Percentiles rank a stretch among this genome's conserved stretches.
These are phyloP conservation scores for Arthrinium phaeospermum DNA, from an alignment of 2,329 filamentous ascomycete species.

Conservation along the genomic window DNA sequence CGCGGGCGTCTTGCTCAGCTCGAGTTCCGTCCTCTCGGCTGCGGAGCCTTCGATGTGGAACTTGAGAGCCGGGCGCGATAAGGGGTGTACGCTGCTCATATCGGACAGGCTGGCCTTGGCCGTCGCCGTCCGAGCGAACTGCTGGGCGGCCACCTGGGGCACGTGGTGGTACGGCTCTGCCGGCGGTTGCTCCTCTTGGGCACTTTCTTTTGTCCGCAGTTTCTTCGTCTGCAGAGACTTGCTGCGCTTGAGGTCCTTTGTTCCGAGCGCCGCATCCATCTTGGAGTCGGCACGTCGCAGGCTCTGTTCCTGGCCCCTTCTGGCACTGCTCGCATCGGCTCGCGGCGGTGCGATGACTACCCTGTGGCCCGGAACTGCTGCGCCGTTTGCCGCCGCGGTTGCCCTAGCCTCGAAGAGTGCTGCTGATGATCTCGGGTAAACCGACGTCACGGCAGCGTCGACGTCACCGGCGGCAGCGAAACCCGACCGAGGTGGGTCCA, in stretches of 20 bases:
- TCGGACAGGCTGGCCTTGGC: slow-evolving; percentile 43
- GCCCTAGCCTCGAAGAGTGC: not conserved
- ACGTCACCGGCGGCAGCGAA: slow-evolving; percentile 16
- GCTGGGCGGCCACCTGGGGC: slow-evolving; percentile 58
- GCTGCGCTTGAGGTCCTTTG: slow-evolving; percentile 24
- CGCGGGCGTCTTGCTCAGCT: slow-evolving; percentile 39
- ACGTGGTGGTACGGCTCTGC: slow-evolving; percentile 52
- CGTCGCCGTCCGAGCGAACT: slow-evolving; percentile 61
- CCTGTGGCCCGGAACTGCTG: not conserved
- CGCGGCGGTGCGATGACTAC: slow-evolving; percentile 8
- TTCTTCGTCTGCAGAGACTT: slow-evolving; percentile 24
- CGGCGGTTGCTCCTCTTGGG: slow-evolving; percentile 12
- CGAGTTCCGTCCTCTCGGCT: slow-evolving; percentile 31
- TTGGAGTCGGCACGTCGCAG: slow-evolving; percentile 2
- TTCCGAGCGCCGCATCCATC: slow-evolving; percentile 16
- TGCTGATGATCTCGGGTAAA: not conserved
- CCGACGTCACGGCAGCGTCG: not conserved
- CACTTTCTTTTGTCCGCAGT: not conserved
- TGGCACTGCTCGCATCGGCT: not conserved
- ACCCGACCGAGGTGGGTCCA: slow-evolving; percentile 16
- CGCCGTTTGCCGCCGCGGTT: not conserved
- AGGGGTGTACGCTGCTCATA: slow-evolving; percentile 44
- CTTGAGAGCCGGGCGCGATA: slow-evolving; percentile 50
- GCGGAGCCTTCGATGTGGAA: slow-evolving; percentile 44
- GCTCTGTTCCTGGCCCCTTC: not conserved